Base-by-base conservation (phyloP, 1,284 basidiomycete genomes). In the Boletus semigastroideus region DNA sequence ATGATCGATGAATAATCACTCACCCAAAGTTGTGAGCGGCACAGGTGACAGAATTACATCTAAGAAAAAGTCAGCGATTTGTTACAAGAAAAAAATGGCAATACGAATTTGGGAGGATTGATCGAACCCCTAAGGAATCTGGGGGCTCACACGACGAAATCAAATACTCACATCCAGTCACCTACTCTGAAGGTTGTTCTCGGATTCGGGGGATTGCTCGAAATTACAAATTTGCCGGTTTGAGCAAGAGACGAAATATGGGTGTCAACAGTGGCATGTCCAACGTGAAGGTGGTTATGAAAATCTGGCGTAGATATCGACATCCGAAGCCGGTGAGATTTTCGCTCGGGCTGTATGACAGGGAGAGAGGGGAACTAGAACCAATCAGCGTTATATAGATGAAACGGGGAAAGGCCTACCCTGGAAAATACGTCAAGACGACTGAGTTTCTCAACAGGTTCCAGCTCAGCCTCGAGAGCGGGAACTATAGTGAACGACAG, bases 1-100 rank as follows among this genome's bases (percentile, higher is more conserved):
- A 25, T 12, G 16, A 49, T 47, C 33, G 46, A 46, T 42, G 47
- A 57, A 42, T 37, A 57, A 57, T 63, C 43, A 78, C 83, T 74
- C 65, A 86, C 85, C 83, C 84, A 74, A 88, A 88, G 69, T 88
- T 88, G 65, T 87, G 84, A 25, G 84, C 83, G 58, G 78, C 80
- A 65, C 85, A 87, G 47, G 75, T 79, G 53, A 78, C 74, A 48
- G 76, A 75, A 53, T 69, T 69, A 61, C 86, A 87, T 71, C 85
- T 87, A 62, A 36, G 52, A 56, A 63, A 41, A 45, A 5, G 61
- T 64, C 61, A 60, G 56, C 44, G 44, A 28, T n/a, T 0, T 16
- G 38, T 40, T 27, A 37, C 14, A 16, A 42, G 51, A 48, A 41
- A 30, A 42, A 53, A 48, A 41, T 27, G 31, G 17, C 12, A 27